These are phyloP conservation scores for Breviolum minutum DNA, from an alignment of 73 alveolate species.

Conservation along the genomic window DNA sequence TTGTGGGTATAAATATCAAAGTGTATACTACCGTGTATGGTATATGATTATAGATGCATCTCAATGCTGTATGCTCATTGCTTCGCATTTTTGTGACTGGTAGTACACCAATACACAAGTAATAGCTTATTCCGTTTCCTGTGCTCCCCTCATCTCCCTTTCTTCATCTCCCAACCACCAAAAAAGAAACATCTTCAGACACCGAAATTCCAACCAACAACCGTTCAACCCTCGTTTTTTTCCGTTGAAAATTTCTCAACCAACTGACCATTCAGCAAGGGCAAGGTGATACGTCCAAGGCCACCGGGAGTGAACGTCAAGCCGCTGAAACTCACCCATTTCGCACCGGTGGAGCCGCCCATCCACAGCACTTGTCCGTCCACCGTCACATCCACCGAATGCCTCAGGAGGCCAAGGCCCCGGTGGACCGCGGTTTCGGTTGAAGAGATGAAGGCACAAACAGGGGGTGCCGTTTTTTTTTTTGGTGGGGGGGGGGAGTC, in stretches of 20 bases:
- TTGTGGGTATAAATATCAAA: background rate
- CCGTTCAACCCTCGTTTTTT: background rate
- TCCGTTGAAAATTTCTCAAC: background rate
- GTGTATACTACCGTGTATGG: too few species aligned
- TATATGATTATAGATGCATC: too few species aligned
- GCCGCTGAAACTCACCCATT: slow-evolving; percentile 33
- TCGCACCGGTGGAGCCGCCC: background rate
- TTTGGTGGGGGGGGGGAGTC: too few species aligned
- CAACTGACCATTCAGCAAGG: background rate
- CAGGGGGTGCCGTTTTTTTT: too few species aligned
- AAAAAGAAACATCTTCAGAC: background rate
- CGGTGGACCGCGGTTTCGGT: background rate
- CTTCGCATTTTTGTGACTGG: background rate
- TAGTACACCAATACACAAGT: background rate
- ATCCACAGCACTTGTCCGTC: slow-evolving; percentile 29
- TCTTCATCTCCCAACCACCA: background rate
- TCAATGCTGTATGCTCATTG: too few species aligned
- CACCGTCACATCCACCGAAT: slow-evolving; percentile 13
- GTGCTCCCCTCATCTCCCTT: too few species aligned
- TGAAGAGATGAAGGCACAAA: too few species aligned
- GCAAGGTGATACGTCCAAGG: slow-evolving; percentile 23
- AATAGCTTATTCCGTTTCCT: background rate
- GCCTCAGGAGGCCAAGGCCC: background rate
- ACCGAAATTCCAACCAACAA: background rate
- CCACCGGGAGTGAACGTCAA: slow-evolving; percentile 31